These are phyloP conservation scores for Lyophyllum decastes DNA, from an alignment of 768 basidiomycete genomes.

Conservation along the genomic window DNA sequence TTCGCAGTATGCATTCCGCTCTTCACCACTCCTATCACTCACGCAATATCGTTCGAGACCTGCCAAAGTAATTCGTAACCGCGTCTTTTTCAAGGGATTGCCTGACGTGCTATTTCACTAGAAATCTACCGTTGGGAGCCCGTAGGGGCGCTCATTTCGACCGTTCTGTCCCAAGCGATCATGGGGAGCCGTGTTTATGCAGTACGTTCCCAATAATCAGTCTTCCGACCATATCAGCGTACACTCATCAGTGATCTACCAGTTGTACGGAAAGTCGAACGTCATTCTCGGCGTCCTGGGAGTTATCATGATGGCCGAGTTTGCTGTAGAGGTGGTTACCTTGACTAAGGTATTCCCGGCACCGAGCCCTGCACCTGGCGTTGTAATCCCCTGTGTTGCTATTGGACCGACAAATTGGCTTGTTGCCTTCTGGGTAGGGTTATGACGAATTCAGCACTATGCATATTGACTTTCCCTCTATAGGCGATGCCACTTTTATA, in stretches of 20 bases:
- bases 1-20: constrained; percentile 12
- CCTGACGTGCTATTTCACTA: background rate
- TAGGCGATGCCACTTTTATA: constrained; percentile 10
- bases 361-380: constrained; percentile 11
- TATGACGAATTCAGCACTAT: background rate
- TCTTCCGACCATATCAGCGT: background rate
- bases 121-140: constrained; percentile 24
- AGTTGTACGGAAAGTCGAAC: constrained; percentile 20
- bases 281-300: constrained; percentile 12
- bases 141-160: constrained; percentile 24
- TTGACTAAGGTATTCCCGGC: constrained; percentile 18
- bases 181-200: constrained; percentile 25
- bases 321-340: constrained; percentile 16
- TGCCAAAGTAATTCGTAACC: constrained; percentile 17
- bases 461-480: background rate
- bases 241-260: background rate
- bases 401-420: constrained; percentile 24
- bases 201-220: constrained; percentile 10
- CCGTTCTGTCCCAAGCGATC: constrained; percentile 26
- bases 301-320: constrained; percentile 13
- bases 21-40: constrained; percentile 17
- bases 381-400: constrained; percentile 20
- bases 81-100: background rate
- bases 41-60: constrained; percentile 12
- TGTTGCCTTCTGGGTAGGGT: constrained; percentile 23